These are phyloP conservation scores for Diaporthe nobilis DNA, from an alignment of 2,329 filamentous ascomycete genomes.

Conservation along the genomic window DNA sequence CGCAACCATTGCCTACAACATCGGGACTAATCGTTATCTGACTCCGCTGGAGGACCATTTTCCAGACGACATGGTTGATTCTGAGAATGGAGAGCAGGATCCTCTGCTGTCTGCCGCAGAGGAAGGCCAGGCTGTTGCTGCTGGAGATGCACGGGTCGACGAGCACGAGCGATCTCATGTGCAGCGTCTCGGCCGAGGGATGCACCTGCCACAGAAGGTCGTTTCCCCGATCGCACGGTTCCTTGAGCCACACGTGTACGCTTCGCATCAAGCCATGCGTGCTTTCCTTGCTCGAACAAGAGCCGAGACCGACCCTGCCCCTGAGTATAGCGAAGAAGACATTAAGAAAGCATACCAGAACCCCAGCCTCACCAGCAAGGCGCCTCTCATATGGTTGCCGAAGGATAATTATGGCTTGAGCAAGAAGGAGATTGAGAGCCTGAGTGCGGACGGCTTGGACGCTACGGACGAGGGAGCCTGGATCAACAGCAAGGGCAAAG, in stretches of 20 bases:
- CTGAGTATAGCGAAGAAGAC: slow-evolving; percentile 37
- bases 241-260: slow-evolving; percentile 39
- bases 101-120: slow-evolving; percentile 38
- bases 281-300: slow-evolving; percentile 36
- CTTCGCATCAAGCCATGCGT: slow-evolving; percentile 40
- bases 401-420: slow-evolving; percentile 38
- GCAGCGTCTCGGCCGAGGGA: slow-evolving; percentile 36
- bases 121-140: slow-evolving; percentile 34
- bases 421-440: slow-evolving; percentile 36
- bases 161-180: slow-evolving; percentile 31
- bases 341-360: slow-evolving; percentile 38
- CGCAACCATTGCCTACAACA: slow-evolving; percentile 33
- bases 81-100: slow-evolving; percentile 31
- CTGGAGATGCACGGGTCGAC: slow-evolving; percentile 19
- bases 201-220: slow-evolving; percentile 35
- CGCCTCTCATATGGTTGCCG: slow-evolving; percentile 39
- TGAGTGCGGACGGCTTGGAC: slow-evolving; percentile 26
- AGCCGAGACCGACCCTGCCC: slow-evolving; percentile 38
- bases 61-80: slow-evolving; percentile 23
- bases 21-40: slow-evolving; percentile 39
- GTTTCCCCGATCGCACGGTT: slow-evolving; percentile 37
- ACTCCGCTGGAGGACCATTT: slow-evolving; percentile 42
- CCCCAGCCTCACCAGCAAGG: slow-evolving; percentile 38
- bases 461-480: slow-evolving; percentile 40
- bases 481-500: slow-evolving; percentile 36